These are phyloP conservation scores for Gossypium australe DNA, from an alignment of 345 rosid species.

Conservation along the genomic window DNA sequence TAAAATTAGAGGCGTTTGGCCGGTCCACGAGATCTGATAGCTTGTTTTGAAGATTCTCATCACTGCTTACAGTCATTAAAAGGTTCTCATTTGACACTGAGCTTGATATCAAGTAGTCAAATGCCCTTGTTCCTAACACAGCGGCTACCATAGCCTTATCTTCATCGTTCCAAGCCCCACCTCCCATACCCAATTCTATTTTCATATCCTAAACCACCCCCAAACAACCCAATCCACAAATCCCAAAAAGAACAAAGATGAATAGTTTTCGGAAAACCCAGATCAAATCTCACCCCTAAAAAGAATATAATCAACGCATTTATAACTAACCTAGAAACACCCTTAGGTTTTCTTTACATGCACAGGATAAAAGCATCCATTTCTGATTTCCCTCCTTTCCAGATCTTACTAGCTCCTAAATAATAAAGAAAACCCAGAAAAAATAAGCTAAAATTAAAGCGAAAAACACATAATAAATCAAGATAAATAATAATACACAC, in stretches of 20 bases:
- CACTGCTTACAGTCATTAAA: conserved; percentile 52
- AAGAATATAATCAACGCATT: conserved; percentile 18
- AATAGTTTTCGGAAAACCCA: conserved; percentile 3
- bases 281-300: conserved; percentile 20
- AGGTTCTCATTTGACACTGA: conserved; percentile 60
- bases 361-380: conserved; percentile 6
- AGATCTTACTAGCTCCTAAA: conserved; percentile 39
- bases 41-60: conserved; percentile 75
- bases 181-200: conserved; percentile 50
- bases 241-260: not conserved
- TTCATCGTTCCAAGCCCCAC: conserved; percentile 66
- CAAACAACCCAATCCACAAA: not conserved
- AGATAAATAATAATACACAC: conserved; percentile 26
- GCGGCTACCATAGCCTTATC: conserved; percentile 61
- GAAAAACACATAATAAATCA: conserved; percentile 8
- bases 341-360: conserved; percentile 10
- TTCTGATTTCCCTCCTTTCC: conserved; percentile 16
- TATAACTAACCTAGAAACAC: conserved; percentile 1
- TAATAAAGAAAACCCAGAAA: conserved; percentile 26
- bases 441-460: conserved; percentile 9
- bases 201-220: conserved; percentile 34
- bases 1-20: conserved; percentile 64
- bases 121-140: conserved; percentile 76
- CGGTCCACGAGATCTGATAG: conserved; percentile 85
- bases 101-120: conserved; percentile 63